Percentiles rank a stretch among this genome's conserved stretches.
Evolutionary conservation across 2,329 filamentous ascomycete species (phyloP).

Genomic region (Fusarium floridanum): DNA sequence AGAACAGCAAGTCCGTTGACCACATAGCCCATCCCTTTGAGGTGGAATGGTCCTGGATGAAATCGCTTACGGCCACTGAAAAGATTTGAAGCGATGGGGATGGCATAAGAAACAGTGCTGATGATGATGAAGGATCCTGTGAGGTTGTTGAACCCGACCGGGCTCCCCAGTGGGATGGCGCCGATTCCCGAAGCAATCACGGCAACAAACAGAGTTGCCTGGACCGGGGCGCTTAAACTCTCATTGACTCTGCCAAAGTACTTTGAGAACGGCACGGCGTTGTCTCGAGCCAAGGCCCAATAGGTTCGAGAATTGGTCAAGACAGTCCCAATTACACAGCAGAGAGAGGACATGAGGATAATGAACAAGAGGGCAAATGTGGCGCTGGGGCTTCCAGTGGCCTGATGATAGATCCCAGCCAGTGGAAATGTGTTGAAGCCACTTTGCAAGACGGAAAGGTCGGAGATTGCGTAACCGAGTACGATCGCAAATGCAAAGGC

Average conservation of each 20-base stretch:
- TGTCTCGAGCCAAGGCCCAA: slow-evolving; percentile 43
- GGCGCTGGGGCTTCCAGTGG: slow-evolving; percentile 30
- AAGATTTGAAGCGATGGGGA: slow-evolving; percentile 38
- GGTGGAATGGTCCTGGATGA: slow-evolving; percentile 30
- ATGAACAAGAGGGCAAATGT: slow-evolving; percentile 43
- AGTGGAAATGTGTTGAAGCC: slow-evolving; percentile 41
- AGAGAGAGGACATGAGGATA: slow-evolving; percentile 42
- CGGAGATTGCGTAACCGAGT: slow-evolving; percentile 43
- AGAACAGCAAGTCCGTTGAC: slow-evolving; percentile 36
- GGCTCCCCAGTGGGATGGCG: slow-evolving; percentile 42
- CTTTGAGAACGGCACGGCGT: slow-evolving; percentile 39
- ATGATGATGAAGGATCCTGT: slow-evolving; percentile 47
- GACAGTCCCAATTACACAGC: slow-evolving; percentile 40
- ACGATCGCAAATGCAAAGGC: slow-evolving; percentile 39
- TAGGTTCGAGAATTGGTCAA: slow-evolving; percentile 44
- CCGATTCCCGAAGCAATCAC: slow-evolving; percentile 42
- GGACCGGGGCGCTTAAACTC: slow-evolving; percentile 36
- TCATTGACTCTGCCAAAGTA: slow-evolving; percentile 36
- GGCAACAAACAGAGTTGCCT: slow-evolving; percentile 42
- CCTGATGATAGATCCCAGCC: slow-evolving; percentile 43
- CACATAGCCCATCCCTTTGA: slow-evolving; percentile 14
- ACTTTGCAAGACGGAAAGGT: slow-evolving; percentile 38
- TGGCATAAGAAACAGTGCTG: slow-evolving; percentile 44
- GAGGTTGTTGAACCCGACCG: slow-evolving; percentile 44
- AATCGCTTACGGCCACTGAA: slow-evolving; percentile 33